Percentiles rank a stretch among this genome's conserved stretches.
Conservation (phyloP, 176 grass and related monocot genomes). For the Cocos nucifera region DNA sequence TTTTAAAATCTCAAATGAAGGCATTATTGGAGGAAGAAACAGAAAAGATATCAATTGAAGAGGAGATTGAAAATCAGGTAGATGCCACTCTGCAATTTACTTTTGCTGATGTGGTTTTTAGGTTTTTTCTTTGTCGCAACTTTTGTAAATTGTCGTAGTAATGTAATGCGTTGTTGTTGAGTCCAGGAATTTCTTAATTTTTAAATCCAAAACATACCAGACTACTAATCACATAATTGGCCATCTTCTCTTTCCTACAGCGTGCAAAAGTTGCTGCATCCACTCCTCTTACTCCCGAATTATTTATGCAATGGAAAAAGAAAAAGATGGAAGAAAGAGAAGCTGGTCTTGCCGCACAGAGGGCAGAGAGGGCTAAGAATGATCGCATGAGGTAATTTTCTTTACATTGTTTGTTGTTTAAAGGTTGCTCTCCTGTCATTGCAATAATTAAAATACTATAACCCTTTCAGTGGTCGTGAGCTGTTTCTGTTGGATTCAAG, state of each 20-base stretch:
- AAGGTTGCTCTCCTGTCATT: not conserved
- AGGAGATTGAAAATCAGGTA: conserved; percentile 97
- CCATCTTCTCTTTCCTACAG: conserved; percentile 34
- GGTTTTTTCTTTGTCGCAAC: not conserved
- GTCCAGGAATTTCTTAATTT: conserved; percentile 4
- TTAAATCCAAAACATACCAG: not conserved
- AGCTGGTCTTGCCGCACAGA: conserved; percentile 61
- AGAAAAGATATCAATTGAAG: conserved; percentile 80
- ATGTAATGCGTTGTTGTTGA: not conserved
- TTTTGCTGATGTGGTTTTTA: too few species aligned
- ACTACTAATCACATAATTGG: conserved; percentile 15
- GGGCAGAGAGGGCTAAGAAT: conserved; percentile 90
- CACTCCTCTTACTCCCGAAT: conserved; percentile 72
- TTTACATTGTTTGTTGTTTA: conserved; percentile 12
- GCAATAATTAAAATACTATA: not conserved
- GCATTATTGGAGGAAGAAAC: conserved; percentile 95
- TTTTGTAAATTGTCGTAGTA: conserved; percentile 9
- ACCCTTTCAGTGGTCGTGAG: conserved; percentile 83
- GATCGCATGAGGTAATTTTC: conserved; percentile 86
- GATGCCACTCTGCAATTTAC: not conserved
- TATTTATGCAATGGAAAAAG: conserved; percentile 95
- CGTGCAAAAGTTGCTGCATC: conserved; percentile 56
- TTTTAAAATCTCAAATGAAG: conserved; percentile 99
- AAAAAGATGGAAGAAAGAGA: conserved; percentile 89
- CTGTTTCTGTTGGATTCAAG: conserved; percentile 89